Percentiles rank a stretch among this genome's conserved stretches.
These are phyloP conservation scores for Pseudonitzschia pungens DNA, from an alignment of 108 stramenopile genomes.

Conservation along the genomic window DNA sequence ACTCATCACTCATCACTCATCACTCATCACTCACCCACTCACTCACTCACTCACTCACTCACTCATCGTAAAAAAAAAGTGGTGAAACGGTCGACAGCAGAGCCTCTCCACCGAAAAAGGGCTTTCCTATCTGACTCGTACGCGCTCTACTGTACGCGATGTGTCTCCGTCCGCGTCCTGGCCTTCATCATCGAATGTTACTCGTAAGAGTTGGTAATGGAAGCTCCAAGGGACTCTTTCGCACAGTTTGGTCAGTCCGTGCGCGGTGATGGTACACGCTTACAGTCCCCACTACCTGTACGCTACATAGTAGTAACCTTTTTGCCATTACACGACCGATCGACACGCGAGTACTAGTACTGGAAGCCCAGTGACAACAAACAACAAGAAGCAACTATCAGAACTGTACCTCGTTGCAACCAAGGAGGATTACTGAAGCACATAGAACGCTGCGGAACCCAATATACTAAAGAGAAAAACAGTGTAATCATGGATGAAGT, in stretches of 20 bases:
- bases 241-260: not conserved
- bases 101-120: not conserved
- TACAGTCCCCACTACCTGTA: not conserved
- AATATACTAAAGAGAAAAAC: not conserved
- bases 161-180: not conserved
- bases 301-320: too few species aligned
- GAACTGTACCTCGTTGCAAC: too few species aligned
- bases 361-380: too few species aligned
- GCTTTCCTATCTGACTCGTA: not conserved
- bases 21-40: too few species aligned
- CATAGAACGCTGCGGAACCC: too few species aligned
- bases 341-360: not conserved
- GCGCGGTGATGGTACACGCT: not conserved
- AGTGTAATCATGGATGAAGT: slow-evolving; percentile 34
- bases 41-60: not conserved
- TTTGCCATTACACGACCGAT: not conserved
- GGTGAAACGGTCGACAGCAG: slow-evolving; percentile 12
- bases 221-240: not conserved
- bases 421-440: too few species aligned
- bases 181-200: not conserved
- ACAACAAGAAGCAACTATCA: too few species aligned
- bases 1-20: too few species aligned
- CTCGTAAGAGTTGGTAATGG: too few species aligned
- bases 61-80: not conserved
- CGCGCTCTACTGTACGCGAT: not conserved